phyloP scores from a whole-genome alignment of 805 yeast genomes.

The Candida awuae region DNA sequence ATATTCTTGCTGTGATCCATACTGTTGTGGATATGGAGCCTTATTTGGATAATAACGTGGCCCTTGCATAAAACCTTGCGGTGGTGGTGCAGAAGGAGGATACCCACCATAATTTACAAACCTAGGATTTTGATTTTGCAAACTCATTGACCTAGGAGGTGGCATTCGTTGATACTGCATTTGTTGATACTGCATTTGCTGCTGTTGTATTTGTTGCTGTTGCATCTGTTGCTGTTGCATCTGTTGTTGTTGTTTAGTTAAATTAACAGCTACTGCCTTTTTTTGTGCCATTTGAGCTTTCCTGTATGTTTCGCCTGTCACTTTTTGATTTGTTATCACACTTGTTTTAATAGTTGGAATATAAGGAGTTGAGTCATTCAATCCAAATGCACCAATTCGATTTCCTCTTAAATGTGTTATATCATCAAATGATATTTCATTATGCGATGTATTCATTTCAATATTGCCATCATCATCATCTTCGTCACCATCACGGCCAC shows the following conservation, averaged over 20 bases:
- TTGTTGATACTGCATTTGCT: slow-evolving; percentile 4
- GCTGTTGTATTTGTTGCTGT: slow-evolving; percentile 9
- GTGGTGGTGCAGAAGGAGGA: too few species aligned
- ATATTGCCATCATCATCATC: slow-evolving; percentile 22
- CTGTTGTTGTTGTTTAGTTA: slow-evolving; percentile 20
- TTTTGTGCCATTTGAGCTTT: slow-evolving; percentile 62
- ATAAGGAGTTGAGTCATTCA: slow-evolving; percentile 57
- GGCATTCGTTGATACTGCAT: slow-evolving; percentile 4
- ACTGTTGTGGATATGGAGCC: too few species aligned
- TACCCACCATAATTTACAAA: neutral
- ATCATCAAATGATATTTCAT: slow-evolving; percentile 53
- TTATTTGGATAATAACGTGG: too few species aligned
- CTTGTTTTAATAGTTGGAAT: slow-evolving; percentile 56
- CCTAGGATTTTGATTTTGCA: slow-evolving; percentile 13
- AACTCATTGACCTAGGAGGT: slow-evolving; percentile 32
- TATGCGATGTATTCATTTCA: slow-evolving; percentile 25
- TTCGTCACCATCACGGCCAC: slow-evolving; percentile 22
- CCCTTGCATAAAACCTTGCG: too few species aligned
- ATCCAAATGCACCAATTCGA: slow-evolving; percentile 38
- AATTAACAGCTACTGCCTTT: slow-evolving; percentile 38
- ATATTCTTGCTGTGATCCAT: too few species aligned
- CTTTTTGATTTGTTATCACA: slow-evolving; percentile 23
- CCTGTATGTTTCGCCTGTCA: slow-evolving; percentile 55
- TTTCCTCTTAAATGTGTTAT: slow-evolving; percentile 55
- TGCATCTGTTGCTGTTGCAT: slow-evolving; percentile 12